These are phyloP conservation scores for Saccharomycopsis amapae DNA, from an alignment of 805 yeast genomes.

Conservation along the genomic window DNA sequence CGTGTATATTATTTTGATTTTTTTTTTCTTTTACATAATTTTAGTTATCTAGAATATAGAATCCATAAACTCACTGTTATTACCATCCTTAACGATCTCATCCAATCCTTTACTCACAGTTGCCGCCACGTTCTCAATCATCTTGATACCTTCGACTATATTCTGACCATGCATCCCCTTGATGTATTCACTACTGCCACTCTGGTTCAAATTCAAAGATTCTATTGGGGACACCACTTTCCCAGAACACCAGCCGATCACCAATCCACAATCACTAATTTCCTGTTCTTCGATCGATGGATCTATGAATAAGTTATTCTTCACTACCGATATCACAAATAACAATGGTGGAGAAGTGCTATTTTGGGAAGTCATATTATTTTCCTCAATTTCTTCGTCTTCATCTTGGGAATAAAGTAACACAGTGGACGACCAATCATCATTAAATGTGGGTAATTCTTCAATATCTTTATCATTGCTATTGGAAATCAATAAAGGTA, in stretches of 20 bases:
- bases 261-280: conserved; percentile 77
- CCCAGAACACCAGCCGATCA: conserved; percentile 66
- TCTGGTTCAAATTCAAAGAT: conserved; percentile 53
- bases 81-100: conserved; percentile 31
- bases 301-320: conserved; percentile 60
- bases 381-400: not conserved
- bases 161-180: conserved; percentile 48
- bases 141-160: conserved; percentile 45
- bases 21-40: not conserved
- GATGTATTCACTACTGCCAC: conserved; percentile 27
- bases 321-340: conserved; percentile 71
- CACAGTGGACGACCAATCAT: conserved; percentile 61
- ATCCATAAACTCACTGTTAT: conserved; percentile 16
- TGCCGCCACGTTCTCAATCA: conserved; percentile 56
- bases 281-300: conserved; percentile 87
- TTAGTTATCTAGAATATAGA: conserved; percentile 12
- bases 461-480: conserved; percentile 43
- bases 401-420: conserved; percentile 35
- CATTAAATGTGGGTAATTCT: conserved; percentile 86
- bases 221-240: conserved; percentile 66
- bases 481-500: conserved; percentile 67
- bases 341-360: conserved; percentile 58
- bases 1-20: not conserved
- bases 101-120: conserved; percentile 56
- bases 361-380: not conserved